These are phyloP conservation scores for Exophiala viscosa DNA, from an alignment of 2,329 filamentous ascomycete genomes.

Conservation along the genomic window DNA sequence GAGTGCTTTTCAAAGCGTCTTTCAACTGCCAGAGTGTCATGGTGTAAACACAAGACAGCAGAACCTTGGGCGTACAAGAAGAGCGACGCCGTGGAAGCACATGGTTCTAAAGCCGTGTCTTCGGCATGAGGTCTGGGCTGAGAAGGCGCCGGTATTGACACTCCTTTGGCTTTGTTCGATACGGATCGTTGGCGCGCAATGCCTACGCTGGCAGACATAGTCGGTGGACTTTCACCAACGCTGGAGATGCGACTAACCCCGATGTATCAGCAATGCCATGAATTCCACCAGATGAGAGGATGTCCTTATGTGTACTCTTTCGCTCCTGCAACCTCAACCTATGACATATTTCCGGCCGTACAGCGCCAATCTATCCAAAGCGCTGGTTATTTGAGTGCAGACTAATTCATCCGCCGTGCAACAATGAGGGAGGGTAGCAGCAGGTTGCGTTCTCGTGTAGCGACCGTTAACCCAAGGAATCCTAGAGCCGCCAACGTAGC, in stretches of 20 bases:
- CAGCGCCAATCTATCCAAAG: constrained; percentile 18
- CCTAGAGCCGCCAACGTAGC: constrained; percentile 19
- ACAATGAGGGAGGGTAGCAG: constrained; percentile 15
- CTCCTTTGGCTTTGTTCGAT: constrained; percentile 24
- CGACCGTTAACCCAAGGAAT: constrained; percentile 4
- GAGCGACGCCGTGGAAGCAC: constrained; percentile 84
- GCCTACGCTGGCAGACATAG: constrained; percentile 21
- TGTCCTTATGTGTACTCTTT: constrained; percentile 14
- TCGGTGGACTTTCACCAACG: constrained; percentile 2
- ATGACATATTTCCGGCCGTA: constrained; percentile 16
- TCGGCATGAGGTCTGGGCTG: constrained; percentile 16
- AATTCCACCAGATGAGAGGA: constrained; percentile 4
- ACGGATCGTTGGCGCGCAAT: constrained; percentile 26
- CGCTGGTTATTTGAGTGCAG: constrained; percentile 19
- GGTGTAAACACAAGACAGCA: constrained; percentile 79
- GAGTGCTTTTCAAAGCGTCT: constrained; percentile 78
- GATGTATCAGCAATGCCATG: constrained; percentile 9
- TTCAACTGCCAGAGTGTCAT: constrained; percentile 88
- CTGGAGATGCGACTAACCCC: constrained; percentile 11
- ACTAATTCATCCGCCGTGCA: constrained; percentile 15
- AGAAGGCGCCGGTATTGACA: constrained; percentile 14
- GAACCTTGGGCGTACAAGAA: constrained; percentile 84
- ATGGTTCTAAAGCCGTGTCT: constrained; percentile 69
- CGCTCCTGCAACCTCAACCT: constrained; percentile 11
- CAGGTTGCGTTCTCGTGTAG: constrained; percentile 14